Percentiles rank a stretch among this genome's conserved stretches.
phyloP scores from a whole-genome alignment of 345 rosid species.

The Mercurialis annua region DNA sequence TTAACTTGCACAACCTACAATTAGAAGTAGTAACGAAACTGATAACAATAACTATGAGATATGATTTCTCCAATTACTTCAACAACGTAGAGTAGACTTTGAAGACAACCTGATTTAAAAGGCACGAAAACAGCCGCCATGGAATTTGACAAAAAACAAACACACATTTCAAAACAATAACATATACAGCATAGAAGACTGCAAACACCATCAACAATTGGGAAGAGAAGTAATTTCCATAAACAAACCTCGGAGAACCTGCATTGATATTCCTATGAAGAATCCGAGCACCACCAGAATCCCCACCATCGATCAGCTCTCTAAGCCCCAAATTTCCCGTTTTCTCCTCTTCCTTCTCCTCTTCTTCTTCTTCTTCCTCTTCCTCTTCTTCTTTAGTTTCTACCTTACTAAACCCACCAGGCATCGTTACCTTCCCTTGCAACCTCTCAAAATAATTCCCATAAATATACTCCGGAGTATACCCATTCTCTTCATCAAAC shows the following conservation, averaged over 20 bases:
- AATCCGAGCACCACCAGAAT: conserved; percentile 56
- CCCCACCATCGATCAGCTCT: conserved; percentile 74
- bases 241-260: conserved; percentile 53
- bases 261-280: conserved; percentile 74
- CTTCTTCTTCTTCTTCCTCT: conserved; percentile 40
- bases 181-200: neutral
- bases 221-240: neutral
- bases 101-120: neutral
- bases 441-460: conserved; percentile 96
- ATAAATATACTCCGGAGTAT: conserved; percentile 83
- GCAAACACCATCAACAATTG: neutral
- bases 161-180: neutral
- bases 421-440: conserved; percentile 32
- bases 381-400: conserved; percentile 34
- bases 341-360: conserved; percentile 44
- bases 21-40: neutral
- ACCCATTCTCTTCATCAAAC: conserved; percentile 85
- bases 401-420: conserved; percentile 14
- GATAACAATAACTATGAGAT: neutral
- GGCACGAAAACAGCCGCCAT: neutral
- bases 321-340: conserved; percentile 66
- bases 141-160: neutral
- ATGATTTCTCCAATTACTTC: neutral
- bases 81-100: neutral
- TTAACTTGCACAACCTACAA: neutral